Percentiles rank a stretch among this genome's conserved stretches.
Evolutionary conservation across 306 rosid species (phyloP).

Genomic region (Castanopsis chinensis): DNA sequence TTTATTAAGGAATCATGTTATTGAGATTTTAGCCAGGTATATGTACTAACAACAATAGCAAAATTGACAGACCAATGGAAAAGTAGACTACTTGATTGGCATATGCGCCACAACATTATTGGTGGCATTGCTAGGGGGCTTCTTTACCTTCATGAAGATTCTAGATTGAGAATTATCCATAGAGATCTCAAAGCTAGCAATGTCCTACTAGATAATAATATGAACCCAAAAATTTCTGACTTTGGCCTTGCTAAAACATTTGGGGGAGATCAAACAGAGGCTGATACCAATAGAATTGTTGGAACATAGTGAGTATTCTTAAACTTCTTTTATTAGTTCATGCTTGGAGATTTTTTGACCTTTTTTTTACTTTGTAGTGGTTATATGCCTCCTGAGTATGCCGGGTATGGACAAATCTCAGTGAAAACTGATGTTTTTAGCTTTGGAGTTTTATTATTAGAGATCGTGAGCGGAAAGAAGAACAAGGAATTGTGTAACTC

Average conservation of each 20-base stretch:
- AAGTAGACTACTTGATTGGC: conserved; percentile 22
- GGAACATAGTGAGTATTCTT: conserved; percentile 31
- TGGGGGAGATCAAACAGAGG: conserved; percentile 32
- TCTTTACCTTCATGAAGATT: conserved; percentile 20
- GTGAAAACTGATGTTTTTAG: no score
- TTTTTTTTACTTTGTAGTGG: not conserved
- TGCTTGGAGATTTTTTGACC: no score
- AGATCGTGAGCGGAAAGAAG: no score
- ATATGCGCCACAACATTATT: conserved; percentile 22
- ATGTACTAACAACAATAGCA: no score
- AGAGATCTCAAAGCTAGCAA: no score
- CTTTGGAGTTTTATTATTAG: no score
- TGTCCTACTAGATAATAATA: not conserved
- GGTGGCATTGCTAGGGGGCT: conserved; percentile 34
- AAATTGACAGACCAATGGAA: conserved; percentile 7
- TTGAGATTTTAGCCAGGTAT: no score
- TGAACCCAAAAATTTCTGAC: conserved; percentile 39
- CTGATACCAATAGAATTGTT: conserved; percentile 32
- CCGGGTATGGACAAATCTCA: no score
- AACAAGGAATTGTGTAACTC: no score
- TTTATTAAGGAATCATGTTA: no score
- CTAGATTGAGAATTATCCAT: no score
- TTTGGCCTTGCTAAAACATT: conserved; percentile 38
- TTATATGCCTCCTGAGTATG: no score
- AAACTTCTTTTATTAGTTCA: not conserved